Base-by-base conservation (phyloP, 2,329 filamentous ascomycete genomes). In the Scedosporium dehoogii region DNA sequence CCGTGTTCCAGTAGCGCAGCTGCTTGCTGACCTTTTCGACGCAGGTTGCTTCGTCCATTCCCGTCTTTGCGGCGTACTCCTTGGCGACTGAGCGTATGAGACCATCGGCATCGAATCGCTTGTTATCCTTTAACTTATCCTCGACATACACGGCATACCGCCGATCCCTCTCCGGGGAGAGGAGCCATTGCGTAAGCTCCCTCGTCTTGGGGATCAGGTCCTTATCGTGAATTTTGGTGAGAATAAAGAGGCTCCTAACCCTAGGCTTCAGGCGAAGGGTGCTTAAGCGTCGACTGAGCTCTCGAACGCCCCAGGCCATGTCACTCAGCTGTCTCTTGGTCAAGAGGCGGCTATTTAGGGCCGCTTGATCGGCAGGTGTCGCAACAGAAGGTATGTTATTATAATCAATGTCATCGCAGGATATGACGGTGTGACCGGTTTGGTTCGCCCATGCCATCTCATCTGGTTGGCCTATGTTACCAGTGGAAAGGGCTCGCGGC, bases 261-360 rank as follows among this genome's bases (percentile, higher is more conserved):
- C 88, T 87, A 67, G 96, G 85, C 72, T 88, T 90, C 65, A 99
- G 80, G 63, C 88, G 85, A 72, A 97, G 87, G 73, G 87, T 92
- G 60, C 91, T 90, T 64, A 97, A 77, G 64, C 90, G 88, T 70
- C 96, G 89, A 33, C 90, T 93, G 63, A 99, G 78, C 74, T 97
- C 91, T 58, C 94, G 83, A 63, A 97, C 94, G 27, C 93, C 92
- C 85, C 93, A 92, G 0, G 93, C 92, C 93, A 99, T 97, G 69
- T 97, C 94, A 14, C 89, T 92, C 51, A 99, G 81, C 74, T 99
- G 91, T 73, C 90, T 92, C 78, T 97, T 97, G 1, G 92, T 97
- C 67, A 97, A 80, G 59, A 97, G 83, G n/a, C 93, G 84, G 64
- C 82, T 85, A 69, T 84, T 81, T 51, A 81, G 68, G 10, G 23